phyloP scores from a whole-genome alignment of 2,329 filamentous ascomycete species.

The Colletotrichum sp. region DNA sequence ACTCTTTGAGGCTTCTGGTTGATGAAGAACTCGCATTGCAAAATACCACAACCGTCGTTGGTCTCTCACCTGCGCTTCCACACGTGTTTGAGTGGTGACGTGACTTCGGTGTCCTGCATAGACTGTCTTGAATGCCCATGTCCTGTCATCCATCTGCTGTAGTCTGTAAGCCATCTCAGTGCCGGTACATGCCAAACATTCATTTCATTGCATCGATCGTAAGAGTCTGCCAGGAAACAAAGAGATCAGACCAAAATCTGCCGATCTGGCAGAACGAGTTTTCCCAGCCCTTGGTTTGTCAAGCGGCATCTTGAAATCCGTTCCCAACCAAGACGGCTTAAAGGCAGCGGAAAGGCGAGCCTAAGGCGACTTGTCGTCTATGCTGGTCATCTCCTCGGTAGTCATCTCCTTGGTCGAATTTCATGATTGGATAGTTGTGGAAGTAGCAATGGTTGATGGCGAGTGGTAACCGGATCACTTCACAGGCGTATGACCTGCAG shows the following conservation, averaged over 20 bases:
- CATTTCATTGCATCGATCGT: neutral
- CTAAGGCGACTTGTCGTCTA: neutral
- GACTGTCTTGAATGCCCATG: neutral
- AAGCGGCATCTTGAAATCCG: neutral
- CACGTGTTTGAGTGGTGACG: neutral
- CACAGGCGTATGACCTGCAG: neutral
- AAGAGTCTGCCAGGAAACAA: neutral
- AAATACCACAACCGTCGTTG: constrained; percentile 10
- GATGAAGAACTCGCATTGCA: constrained; percentile 3
- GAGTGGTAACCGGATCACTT: neutral
- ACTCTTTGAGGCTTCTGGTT: neutral
- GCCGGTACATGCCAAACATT: neutral
- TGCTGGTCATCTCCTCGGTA: neutral
- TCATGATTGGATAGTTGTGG: neutral
- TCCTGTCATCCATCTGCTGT: neutral
- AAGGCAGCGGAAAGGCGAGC: neutral
- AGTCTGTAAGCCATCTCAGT: neutral
- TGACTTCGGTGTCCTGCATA: neutral
- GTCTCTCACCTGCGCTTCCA: neutral
- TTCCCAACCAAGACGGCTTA: neutral
- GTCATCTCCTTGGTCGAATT: neutral
- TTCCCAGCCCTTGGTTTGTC: neutral
- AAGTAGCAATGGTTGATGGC: neutral
- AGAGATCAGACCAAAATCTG: neutral
- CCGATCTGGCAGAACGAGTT: neutral